Percentiles rank a stretch among this genome's conserved stretches.
phyloP scores from a whole-genome alignment of 2,329 filamentous ascomycete genomes.

The Monosporascus ibericus region DNA sequence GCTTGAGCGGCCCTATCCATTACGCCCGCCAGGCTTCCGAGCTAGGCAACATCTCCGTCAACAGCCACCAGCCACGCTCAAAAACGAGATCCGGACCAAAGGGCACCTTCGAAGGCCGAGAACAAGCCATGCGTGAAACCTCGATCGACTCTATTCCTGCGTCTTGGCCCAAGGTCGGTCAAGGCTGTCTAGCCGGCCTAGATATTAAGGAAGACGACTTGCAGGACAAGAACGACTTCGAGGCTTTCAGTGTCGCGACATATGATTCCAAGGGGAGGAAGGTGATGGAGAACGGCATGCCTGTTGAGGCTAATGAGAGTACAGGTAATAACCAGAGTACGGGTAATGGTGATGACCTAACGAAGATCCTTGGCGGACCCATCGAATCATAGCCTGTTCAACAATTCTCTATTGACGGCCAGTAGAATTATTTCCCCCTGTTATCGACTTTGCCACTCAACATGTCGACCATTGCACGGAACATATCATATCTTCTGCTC shows the following conservation, averaged over 20 bases:
- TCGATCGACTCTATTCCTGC: conserved; percentile 24
- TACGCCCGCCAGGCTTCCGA: conserved; percentile 20
- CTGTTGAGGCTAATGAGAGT: conserved; percentile 8
- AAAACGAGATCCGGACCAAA: conserved; percentile 1
- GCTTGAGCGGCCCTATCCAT: conserved; percentile 25
- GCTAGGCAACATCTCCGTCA: conserved; percentile 7
- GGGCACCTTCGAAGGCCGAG: background rate
- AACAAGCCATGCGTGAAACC: conserved; percentile 16
- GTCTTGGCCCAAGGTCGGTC: conserved; percentile 24
- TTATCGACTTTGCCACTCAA: no score
- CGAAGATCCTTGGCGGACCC: background rate
- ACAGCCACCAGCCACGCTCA: conserved; percentile 1
- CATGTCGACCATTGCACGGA: no score
- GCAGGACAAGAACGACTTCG: conserved; percentile 25
- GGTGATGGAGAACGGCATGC: conserved; percentile 24
- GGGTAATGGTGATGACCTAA: background rate
- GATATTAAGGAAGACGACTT: conserved; percentile 24
- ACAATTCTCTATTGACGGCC: no score
- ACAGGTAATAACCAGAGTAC: background rate
- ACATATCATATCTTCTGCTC: no score
- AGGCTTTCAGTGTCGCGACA: conserved; percentile 28
- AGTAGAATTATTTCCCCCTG: no score
- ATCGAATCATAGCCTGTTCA: background rate
- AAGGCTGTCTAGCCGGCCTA: conserved; percentile 21
- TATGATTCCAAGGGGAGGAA: conserved; percentile 26